phyloP scores from a whole-genome alignment of 345 rosid species.

The Carallia brachiata region DNA sequence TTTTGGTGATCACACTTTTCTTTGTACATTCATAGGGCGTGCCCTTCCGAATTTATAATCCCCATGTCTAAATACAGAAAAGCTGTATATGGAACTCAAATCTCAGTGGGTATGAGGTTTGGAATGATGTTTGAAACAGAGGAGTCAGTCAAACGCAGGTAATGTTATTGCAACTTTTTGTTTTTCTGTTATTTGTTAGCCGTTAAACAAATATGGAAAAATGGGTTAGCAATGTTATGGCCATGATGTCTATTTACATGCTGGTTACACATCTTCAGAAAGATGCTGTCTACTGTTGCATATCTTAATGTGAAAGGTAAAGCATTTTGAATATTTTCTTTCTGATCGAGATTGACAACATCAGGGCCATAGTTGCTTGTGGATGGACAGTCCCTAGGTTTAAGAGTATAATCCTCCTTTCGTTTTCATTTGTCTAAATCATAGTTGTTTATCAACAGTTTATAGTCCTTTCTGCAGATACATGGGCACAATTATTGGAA shows the following conservation, averaged over 20 bases:
- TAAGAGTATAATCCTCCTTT: too few relatives aligned
- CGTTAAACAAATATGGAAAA: background rate
- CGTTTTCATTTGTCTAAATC: background rate
- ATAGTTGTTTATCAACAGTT: background rate
- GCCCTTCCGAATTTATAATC: slow-evolving; percentile 95
- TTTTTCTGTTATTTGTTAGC: background rate
- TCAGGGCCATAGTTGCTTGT: background rate
- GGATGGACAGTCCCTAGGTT: background rate
- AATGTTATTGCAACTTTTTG: slow-evolving; percentile 7
- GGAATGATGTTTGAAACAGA: slow-evolving; percentile 99
- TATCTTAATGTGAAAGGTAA: background rate
- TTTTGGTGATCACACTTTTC: background rate
- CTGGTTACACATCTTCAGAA: too few relatives aligned
- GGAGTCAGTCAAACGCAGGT: slow-evolving; percentile 94
- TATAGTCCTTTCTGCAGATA: slow-evolving; percentile 45
- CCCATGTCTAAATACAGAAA: slow-evolving; percentile 75
- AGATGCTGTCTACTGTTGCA: background rate
- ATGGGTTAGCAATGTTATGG: background rate
- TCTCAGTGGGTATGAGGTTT: slow-evolving; percentile 94
- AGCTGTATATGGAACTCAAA: slow-evolving; percentile 79
- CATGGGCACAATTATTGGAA: slow-evolving; percentile 94
- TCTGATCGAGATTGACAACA: background rate
- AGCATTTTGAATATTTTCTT: background rate
- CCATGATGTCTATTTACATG: too few relatives aligned
- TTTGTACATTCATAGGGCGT: slow-evolving; percentile 26